Base-by-base conservation (phyloP, 2,329 filamentous ascomycete species). In the Onygenales sp. region DNA sequence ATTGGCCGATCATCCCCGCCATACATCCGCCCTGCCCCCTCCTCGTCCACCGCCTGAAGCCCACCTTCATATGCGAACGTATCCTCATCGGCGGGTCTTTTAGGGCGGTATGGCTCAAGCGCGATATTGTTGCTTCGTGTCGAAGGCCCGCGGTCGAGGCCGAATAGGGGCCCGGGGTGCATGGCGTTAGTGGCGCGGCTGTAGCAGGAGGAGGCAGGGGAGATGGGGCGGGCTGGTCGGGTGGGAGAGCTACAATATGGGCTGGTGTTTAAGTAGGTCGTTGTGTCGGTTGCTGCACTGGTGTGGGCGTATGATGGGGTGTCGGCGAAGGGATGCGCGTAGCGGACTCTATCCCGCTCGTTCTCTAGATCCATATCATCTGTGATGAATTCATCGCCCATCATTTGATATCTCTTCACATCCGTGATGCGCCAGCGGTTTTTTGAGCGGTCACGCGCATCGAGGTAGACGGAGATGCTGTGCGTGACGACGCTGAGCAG, bases 331-430 rank as follows among this genome's bases (percentile, higher is more conserved):
- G 21, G 21, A 27, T 27, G 21, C 4, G 21, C 21, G 21, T 27
- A 27, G 3, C 3, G 21, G 21, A 3, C 36, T n/a, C 36, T 9
- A 39, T 39, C 13, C 36, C 9, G 3, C 42, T 27, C 42, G 42
- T 44, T 14, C 2, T 14, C 21, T 4, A 27, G 21, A 9, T 44
- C n/a, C 9, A 11, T 27, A 14, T 17, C n/a, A 10, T 27, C 42
- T 9, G 10, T 17, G 53, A 68, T 67, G 37, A 56, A 52, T 47
- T 71, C 65, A n/a, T 54, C 59, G 13, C 69, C 66, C 69, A 81
- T 72, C 13, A 69, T 70, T 51, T 70, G 66, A 61, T 82, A 82
- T 4, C 65, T 67, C 7, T 78, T 78, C 13, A 74, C 65, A 32
- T 66, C 65, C 13, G 65, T 75, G 53, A 74, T 67, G 36, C 70